Evolutionary conservation across 805 yeast genomes (phyloP), one percentile per base, ranked within the genome.

Genomic region (Starmera quercuum): DNA sequence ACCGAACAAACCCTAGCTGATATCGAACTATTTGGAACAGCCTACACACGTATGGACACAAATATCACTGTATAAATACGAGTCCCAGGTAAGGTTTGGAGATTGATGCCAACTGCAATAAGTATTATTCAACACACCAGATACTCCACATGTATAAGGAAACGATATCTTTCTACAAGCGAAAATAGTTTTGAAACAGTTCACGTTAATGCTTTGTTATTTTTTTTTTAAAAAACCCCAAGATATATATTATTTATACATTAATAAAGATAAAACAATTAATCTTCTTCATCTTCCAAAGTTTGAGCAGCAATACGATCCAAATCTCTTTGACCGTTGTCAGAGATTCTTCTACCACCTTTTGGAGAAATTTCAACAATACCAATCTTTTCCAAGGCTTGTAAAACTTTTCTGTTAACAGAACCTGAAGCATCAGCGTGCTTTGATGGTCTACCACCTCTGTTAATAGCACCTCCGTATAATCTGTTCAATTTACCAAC

Each of bases 271-370:
- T n/a, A n/a, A 15, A 11, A n/a, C 20, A 23, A 17, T 31, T 15
- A 17, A 35, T 50, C 45, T 64, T 83, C 94, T 62, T 83, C 92
- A 64, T 78, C 79, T 75, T 87, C 95, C 69, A 84, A 78, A 67
- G 95, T 86, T 76, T 87, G 95, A 68, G 95, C 95, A 65, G 97
- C 97, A 70, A 90, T 90, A 82, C 99, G 97, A 78, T 92, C 99
- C 76, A 92, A 83, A 77, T 92, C 99, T 85, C 98, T 88, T 78
- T 90, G 97, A 68, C 99, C 99, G 74, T 87, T 84, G 68, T 86
- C 96, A 49, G 97, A 83, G 80, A 92, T 86, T 73, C 88, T 86
- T 82, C 98, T 92, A 71, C 98, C 98, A 68, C 97, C 97, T 74
- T 85, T 86, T 72, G 87, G 84, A 65, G 95, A 79, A 67, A 83